Evolutionary conservation across 2,329 filamentous ascomycete species (phyloP).

Genomic region (Neopestalotiopsis rosae): DNA sequence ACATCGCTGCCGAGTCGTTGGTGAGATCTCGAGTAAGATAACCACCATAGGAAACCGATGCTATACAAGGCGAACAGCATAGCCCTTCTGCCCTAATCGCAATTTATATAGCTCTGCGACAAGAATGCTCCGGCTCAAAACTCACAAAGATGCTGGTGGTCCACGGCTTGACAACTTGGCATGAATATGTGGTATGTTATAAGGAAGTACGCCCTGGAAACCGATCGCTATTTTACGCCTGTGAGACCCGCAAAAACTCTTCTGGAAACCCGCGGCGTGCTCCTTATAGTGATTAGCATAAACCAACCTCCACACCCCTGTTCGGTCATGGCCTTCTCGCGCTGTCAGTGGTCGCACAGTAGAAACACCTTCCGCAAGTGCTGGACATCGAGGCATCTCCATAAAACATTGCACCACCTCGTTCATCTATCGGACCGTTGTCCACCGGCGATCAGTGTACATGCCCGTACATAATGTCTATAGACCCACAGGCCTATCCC

Average conservation of each 20-base stretch:
- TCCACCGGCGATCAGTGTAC: not conserved
- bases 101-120: not conserved
- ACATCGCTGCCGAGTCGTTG: not conserved
- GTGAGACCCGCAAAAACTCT: not conserved
- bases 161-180: not conserved
- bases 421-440: conserved; percentile 1
- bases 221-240: not conserved
- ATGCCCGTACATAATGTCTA: not conserved
- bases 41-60: not conserved
- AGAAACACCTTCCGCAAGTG: not conserved
- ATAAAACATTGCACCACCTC: conserved; percentile 1
- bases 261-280: not conserved
- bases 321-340: not conserved
- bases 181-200: not conserved
- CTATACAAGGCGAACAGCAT: not conserved
- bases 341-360: not conserved
- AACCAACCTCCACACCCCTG: conserved; percentile 2
- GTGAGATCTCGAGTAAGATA: not conserved
- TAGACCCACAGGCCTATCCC: not conserved
- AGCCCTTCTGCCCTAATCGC: not conserved
- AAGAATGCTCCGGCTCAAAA: not conserved
- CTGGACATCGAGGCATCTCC: not conserved
- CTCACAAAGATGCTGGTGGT: not conserved
- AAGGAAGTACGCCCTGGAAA: not conserved
- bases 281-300: conserved; percentile 1